phyloP scores from a whole-genome alignment of 805 yeast species.

The Komagataella pastoris region DNA sequence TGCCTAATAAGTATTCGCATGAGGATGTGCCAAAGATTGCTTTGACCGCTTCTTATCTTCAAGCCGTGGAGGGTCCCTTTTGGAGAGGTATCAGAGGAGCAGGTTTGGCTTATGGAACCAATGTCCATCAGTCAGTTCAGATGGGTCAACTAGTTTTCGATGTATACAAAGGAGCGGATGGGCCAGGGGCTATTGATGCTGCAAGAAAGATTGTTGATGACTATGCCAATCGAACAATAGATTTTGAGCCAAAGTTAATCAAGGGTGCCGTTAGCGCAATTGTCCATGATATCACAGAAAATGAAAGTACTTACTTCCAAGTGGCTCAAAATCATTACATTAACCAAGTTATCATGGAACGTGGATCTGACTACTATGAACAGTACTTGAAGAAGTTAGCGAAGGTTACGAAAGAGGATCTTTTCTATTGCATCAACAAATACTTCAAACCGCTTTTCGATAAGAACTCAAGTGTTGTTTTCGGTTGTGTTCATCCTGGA shows the following conservation, averaged over 20 bases:
- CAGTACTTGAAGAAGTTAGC: conserved; percentile 40
- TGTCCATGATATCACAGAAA: conserved; percentile 57
- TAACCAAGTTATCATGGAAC: conserved; percentile 50
- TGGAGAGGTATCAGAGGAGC: conserved; percentile 95
- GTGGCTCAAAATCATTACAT: conserved; percentile 57
- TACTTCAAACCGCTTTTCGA: conserved; percentile 60
- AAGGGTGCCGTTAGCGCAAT: conserved; percentile 68
- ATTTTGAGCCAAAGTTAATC: conserved; percentile 44
- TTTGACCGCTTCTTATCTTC: conserved; percentile 63
- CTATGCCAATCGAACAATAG: conserved; percentile 36
- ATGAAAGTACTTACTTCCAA: conserved; percentile 47
- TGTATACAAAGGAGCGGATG: conserved; percentile 78
- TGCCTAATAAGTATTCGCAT: conserved; percentile 41
- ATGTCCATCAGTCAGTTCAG: conserved; percentile 44
- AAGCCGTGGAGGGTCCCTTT: conserved; percentile 90
- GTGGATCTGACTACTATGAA: conserved; percentile 56
- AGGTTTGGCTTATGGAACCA: conserved; percentile 88
- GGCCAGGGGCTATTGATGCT: conserved; percentile 41
- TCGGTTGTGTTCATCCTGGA: conserved; percentile 63
- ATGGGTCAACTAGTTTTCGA: conserved; percentile 52
- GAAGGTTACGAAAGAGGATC: conserved; percentile 37
- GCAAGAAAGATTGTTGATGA: conserved; percentile 54
- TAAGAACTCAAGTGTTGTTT: conserved; percentile 39
- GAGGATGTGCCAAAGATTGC: conserved; percentile 58
- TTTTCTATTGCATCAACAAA: conserved; percentile 32